Percentiles rank a stretch among this genome's conserved stretches.
Evolutionary conservation across 2,329 filamentous ascomycete genomes (phyloP).

Genomic region (Dothideomycetes sp.): DNA sequence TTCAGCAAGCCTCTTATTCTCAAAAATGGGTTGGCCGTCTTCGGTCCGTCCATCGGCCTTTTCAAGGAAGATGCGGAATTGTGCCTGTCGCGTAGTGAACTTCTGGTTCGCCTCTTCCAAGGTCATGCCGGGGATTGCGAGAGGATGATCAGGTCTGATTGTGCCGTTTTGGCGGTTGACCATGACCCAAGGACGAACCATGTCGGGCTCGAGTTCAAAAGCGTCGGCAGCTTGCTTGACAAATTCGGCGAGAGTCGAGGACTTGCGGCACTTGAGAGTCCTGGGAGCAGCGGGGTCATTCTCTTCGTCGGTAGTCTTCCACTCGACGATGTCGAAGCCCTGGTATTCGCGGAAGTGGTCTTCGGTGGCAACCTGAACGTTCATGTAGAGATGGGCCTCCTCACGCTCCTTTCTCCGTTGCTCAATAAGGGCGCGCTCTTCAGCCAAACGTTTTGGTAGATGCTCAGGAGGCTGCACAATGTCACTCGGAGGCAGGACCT

Average conservation of each 20-base stretch:
- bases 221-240: constrained; percentile 60
- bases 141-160: constrained; percentile 75
- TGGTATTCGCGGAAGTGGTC: constrained; percentile 71
- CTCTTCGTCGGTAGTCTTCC: constrained; percentile 52
- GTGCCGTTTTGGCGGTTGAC: constrained; percentile 98
- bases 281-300: constrained; percentile 61
- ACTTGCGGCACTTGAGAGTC: constrained; percentile 60
- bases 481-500: constrained; percentile 67
- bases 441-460: constrained; percentile 65
- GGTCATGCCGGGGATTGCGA: constrained; percentile 64
- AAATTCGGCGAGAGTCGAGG: constrained; percentile 68
- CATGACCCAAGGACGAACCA: constrained; percentile 87
- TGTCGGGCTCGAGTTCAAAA: constrained; percentile 53
- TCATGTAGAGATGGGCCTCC: constrained; percentile 88
- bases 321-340: constrained; percentile 64
- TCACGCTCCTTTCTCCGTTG: constrained; percentile 77
- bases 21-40: constrained; percentile 64
- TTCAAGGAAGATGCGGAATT: constrained; percentile 80
- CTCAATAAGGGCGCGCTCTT: constrained; percentile 68
- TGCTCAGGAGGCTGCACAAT: constrained; percentile 71
- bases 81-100: constrained; percentile 55
- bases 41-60: constrained; percentile 52
- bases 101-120: constrained; percentile 54
- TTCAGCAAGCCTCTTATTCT: constrained; percentile 34
- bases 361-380: constrained; percentile 70